These are phyloP conservation scores for Candida frijolesensis DNA, from an alignment of 1,139 yeast species.

Conservation along the genomic window DNA sequence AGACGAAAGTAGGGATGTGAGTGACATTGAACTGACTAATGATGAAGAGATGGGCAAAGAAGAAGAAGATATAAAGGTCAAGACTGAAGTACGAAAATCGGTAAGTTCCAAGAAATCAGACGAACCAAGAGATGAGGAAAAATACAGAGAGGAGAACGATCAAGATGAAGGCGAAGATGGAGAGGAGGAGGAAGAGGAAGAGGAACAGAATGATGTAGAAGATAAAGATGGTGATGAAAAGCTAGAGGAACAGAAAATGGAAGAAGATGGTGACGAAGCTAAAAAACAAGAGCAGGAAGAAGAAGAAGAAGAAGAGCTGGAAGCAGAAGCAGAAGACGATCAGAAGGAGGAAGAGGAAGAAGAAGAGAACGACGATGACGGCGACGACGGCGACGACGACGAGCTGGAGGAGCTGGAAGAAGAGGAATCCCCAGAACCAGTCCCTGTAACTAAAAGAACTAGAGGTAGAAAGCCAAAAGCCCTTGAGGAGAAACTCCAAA, in stretches of 20 bases:
- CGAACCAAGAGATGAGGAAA: slow-evolving; percentile 1
- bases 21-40: neutral
- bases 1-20: neutral
- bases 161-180: slow-evolving; percentile 5
- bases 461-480: slow-evolving; percentile 19
- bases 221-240: slow-evolving; percentile 10
- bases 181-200: slow-evolving; percentile 14
- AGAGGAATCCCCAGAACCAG: slow-evolving; percentile 15
- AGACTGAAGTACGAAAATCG: slow-evolving; percentile 5
- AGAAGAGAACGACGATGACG: slow-evolving; percentile 7
- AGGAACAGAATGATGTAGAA: slow-evolving; percentile 3
- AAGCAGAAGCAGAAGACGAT: slow-evolving; percentile 11
- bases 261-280: slow-evolving; percentile 15
- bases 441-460: slow-evolving; percentile 16
- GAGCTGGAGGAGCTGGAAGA: slow-evolving; percentile 22
- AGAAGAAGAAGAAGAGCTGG: slow-evolving; percentile 14
- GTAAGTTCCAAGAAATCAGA: neutral
- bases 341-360: slow-evolving; percentile 10
- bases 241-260: slow-evolving; percentile 15
- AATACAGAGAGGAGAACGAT: neutral
- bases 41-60: slow-evolving; percentile 2
- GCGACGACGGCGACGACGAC: slow-evolving; percentile 12
- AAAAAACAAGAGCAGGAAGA: slow-evolving; percentile 16
- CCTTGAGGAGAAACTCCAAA: slow-evolving; percentile 12
- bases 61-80: slow-evolving; percentile 13